A percentile compares a stretch with the other conserved stretches of the same genome.
Conservation (phyloP, 169 alveolate genomes). For the Plasmodium yoelii region DNA sequence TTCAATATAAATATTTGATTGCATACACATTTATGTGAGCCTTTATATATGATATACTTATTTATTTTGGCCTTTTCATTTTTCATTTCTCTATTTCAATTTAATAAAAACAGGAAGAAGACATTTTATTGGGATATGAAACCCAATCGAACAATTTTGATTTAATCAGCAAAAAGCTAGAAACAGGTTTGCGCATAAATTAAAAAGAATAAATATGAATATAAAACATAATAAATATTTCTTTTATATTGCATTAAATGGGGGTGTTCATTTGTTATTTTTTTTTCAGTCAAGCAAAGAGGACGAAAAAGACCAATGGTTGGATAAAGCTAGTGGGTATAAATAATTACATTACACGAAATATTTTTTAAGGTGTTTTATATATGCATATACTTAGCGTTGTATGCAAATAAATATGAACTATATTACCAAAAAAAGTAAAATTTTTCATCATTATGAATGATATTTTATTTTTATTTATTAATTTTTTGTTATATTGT, state of each 20-base stretch:
- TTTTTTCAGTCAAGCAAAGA: constrained; percentile 78
- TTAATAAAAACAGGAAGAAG: constrained; percentile 36
- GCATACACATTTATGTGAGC: neutral
- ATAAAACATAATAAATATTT: neutral
- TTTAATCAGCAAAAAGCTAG: constrained; percentile 31
- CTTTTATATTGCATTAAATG: too few species aligned
- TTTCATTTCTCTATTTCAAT: neutral
- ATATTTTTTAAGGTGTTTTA: neutral
- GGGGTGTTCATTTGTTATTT: neutral
- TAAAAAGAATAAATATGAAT: neutral
- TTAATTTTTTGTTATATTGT: too few species aligned
- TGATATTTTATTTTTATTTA: neutral
- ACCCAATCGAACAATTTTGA: constrained; percentile 24
- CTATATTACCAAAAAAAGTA: too few species aligned
- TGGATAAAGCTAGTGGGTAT: constrained; percentile 49
- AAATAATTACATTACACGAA: too few species aligned
- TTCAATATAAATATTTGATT: neutral
- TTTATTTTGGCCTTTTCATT: neutral
- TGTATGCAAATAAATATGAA: too few species aligned
- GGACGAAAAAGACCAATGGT: constrained; percentile 84
- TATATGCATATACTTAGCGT: neutral
- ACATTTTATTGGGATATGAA: constrained; percentile 40
- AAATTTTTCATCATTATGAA: neutral
- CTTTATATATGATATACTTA: neutral
- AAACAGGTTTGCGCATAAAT: constrained; percentile 30